Conservation (phyloP, 1,139 yeast species). For the Hyphopichia burtonii region DNA sequence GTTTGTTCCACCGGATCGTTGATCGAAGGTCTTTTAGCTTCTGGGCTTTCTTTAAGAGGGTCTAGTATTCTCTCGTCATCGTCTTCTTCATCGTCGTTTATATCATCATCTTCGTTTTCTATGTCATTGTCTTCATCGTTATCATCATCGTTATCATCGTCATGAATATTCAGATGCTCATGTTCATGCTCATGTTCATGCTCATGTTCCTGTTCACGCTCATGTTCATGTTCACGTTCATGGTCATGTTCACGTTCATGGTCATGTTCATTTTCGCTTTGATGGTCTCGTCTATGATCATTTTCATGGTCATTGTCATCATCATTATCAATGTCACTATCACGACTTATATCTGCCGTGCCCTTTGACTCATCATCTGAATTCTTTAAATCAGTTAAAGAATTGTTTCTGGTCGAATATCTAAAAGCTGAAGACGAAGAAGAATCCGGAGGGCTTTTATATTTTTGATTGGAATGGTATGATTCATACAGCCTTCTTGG, state of each 20-base stretch:
- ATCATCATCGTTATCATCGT: slow-evolving; percentile 4
- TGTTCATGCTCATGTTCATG: slow-evolving; percentile 5
- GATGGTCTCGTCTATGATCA: background rate
- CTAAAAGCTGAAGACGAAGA: background rate
- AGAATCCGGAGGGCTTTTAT: background rate
- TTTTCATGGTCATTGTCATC: slow-evolving; percentile 7
- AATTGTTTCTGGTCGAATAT: slow-evolving; percentile 3
- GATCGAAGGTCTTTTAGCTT: background rate
- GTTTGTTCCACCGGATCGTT: slow-evolving; percentile 5
- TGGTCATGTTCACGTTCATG: background rate
- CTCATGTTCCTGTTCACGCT: background rate
- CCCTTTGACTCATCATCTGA: background rate
- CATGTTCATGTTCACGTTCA: background rate
- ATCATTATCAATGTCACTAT: slow-evolving; percentile 2
- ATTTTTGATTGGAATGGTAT: background rate
- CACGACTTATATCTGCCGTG: background rate
- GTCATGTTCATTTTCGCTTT: background rate
- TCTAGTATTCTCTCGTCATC: slow-evolving; percentile 1
- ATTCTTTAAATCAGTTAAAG: background rate
- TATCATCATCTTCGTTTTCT: slow-evolving; percentile 6
- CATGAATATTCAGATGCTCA: slow-evolving; percentile 4
- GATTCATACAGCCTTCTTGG: background rate
- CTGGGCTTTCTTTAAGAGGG: background rate
- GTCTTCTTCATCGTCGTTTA: slow-evolving; percentile 5
- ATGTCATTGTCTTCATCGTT: slow-evolving; percentile 3